Evolutionary conservation across 129 eudicot genomes (phyloP), one percentile per base, ranked within the genome.

Genomic region (Sambucus nigra): DNA sequence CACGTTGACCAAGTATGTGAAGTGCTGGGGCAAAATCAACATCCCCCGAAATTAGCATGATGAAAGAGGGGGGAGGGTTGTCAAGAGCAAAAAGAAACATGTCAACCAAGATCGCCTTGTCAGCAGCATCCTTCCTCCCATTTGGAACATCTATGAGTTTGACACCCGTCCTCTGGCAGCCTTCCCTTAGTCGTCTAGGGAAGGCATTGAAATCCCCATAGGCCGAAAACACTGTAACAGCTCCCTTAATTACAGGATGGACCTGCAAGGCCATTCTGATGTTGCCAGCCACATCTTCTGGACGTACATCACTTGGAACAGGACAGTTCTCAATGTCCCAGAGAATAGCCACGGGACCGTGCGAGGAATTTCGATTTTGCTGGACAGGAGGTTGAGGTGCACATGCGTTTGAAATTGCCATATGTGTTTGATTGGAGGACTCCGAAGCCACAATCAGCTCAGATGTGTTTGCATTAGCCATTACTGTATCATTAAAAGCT

Each of bases 301-400:
- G 84, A 19, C 94, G 80, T 4, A 91, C 80, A 54, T 86, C 95
- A 64, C 77, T 79, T 10, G 99, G 99, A 19, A 91, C 80, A 5
- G 95, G 95, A 50, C 99, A 91, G 60, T 91, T 91, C 54, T 91
- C 99, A 64, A 91, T 91, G 82, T 86, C 99, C 99, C 99, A 91
- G 20, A 91, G 86, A 51, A 91, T 82, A 33, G 94, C 87, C 47
- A 91, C 94, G 15, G 89, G 82, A 21, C 94, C 92, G 14, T 82
- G 73, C 38, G 69, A 40, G 8, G 71, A 57, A 42, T 50, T 75
- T 42, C 60, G 75, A 5, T 24, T 66, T 62, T 61, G 78, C 49
- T 63, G 88, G 0, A 52, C 28, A 51, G 65, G 54, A 63, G 57
- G 46, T 31, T 44, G 65, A 53, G 73, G 48, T 10, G 55, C 38